Conservation (phyloP, 352 stramenopile species). For the Pythium chondricola region DNA sequence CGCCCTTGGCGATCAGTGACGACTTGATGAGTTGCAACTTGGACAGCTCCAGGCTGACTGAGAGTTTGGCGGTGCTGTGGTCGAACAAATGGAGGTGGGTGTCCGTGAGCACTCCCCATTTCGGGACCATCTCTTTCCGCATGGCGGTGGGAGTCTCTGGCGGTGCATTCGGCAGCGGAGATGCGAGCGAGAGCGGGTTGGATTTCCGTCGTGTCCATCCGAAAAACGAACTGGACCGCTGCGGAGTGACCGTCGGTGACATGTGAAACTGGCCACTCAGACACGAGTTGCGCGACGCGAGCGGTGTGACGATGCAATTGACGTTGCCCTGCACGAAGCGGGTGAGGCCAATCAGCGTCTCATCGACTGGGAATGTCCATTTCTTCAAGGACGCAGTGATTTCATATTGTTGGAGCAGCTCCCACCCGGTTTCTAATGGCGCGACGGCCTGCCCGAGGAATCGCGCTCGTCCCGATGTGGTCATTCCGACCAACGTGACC, state of each 20-base stretch:
- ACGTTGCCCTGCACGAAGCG: slow-evolving; percentile 61
- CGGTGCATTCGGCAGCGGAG: slow-evolving; percentile 32
- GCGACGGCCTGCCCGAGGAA: slow-evolving; percentile 66
- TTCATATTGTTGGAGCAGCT: slow-evolving; percentile 27
- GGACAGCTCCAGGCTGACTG: slow-evolving; percentile 64
- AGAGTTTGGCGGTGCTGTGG: slow-evolving; percentile 62
- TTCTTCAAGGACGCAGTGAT: slow-evolving; percentile 47
- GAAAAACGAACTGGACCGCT: slow-evolving; percentile 41
- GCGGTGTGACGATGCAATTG: slow-evolving; percentile 44
- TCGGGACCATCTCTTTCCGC: slow-evolving; percentile 54
- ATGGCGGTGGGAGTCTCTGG: slow-evolving; percentile 38
- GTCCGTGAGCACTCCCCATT: slow-evolving; percentile 77
- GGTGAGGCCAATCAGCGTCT: slow-evolving; percentile 56
- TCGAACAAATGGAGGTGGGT: slow-evolving; percentile 76
- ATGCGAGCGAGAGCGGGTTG: slow-evolving; percentile 29
- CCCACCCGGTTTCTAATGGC: slow-evolving; percentile 59
- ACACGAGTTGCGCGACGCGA: slow-evolving; percentile 52
- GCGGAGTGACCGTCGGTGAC: slow-evolving; percentile 34
- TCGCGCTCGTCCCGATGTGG: slow-evolving; percentile 34
- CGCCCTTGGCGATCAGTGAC: slow-evolving; percentile 18
- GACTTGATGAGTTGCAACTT: slow-evolving; percentile 78
- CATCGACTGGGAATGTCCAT: slow-evolving; percentile 77
- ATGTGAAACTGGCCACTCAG: slow-evolving; percentile 77
- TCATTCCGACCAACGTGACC: slow-evolving; percentile 68
- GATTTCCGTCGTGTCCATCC: slow-evolving; percentile 53